Percentiles rank a stretch among this genome's conserved stretches.
phyloP scores from a whole-genome alignment of 2,329 filamentous ascomycete species.

The Aspergillus brasiliensis region DNA sequence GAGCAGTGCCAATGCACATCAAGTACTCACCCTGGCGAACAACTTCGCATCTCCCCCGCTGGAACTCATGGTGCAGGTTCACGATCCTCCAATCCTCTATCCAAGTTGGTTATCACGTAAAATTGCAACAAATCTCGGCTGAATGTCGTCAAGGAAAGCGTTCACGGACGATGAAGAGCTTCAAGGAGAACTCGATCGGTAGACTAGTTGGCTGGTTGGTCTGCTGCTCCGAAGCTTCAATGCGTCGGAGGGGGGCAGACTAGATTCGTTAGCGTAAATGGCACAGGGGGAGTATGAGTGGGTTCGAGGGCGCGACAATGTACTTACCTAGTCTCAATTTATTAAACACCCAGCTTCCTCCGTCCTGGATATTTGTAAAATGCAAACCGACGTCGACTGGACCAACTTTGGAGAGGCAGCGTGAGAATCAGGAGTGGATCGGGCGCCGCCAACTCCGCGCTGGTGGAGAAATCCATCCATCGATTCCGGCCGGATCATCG shows the following conservation, averaged over 20 bases:
- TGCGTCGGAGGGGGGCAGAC: conserved; percentile 15
- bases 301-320: background rate
- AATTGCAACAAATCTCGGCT: conserved; percentile 22
- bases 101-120: background rate
- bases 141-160: conserved; percentile 3
- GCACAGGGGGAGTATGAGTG: background rate
- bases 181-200: conserved; percentile 10
- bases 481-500: conserved; percentile 15
- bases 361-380: background rate
- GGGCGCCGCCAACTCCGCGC: conserved; percentile 26
- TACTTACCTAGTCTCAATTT: conserved; percentile 7
- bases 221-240: conserved; percentile 24
- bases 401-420: too few relatives aligned
- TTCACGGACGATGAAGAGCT: conserved; percentile 14
- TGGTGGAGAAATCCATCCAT: conserved; percentile 31
- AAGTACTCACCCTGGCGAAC: conserved; percentile 77
- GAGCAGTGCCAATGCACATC: conserved; percentile 47
- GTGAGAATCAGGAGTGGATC: conserved; percentile 27
- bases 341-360: background rate
- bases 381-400: background rate
- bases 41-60: conserved; percentile 96
- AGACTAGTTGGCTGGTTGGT: conserved; percentile 21
- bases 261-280: conserved; percentile 11
- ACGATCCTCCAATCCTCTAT: background rate
- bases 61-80: conserved; percentile 56